Evolutionary conservation across 305 asterid genomes (phyloP).

Genomic region (Fraxinus nigra): DNA sequence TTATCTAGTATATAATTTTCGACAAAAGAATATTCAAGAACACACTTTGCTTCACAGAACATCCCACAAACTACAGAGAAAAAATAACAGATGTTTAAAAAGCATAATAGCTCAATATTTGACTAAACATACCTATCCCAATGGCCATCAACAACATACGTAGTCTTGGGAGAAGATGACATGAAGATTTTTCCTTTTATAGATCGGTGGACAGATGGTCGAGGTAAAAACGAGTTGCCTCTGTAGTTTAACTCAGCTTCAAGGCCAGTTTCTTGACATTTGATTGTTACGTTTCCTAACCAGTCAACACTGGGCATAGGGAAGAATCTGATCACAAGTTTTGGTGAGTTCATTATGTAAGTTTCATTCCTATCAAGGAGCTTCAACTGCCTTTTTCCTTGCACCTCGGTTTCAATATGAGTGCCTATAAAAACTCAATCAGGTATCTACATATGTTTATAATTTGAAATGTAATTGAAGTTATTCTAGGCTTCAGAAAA

Average conservation of each 20-base stretch:
- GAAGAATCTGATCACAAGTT: conserved; percentile 59
- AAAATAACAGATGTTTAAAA: not conserved
- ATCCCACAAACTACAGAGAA: not conserved
- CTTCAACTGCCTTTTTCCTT: conserved; percentile 56
- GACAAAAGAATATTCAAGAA: not conserved
- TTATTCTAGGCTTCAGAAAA: not conserved
- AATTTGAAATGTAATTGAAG: not conserved
- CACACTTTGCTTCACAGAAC: not conserved
- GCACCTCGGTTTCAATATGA: conserved; percentile 61
- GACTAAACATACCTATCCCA: conserved; percentile 66
- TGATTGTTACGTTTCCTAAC: conserved; percentile 60
- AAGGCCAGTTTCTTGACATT: conserved; percentile 66
- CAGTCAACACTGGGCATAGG: conserved; percentile 75
- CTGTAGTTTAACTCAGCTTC: conserved; percentile 60
- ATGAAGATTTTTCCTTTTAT: conserved; percentile 54
- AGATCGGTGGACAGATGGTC: conserved; percentile 49
- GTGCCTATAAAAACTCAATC: conserved; percentile 43
- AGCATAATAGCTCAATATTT: not conserved
- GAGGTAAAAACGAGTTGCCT: conserved; percentile 47
- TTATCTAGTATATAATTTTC: not conserved
- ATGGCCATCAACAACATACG: conserved; percentile 62
- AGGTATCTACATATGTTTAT: not conserved
- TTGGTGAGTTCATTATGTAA: conserved; percentile 68
- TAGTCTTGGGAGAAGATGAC: conserved; percentile 45
- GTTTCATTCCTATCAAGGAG: conserved; percentile 56